Base-by-base conservation (phyloP, 768 basidiomycete genomes). In the Podaxis pistillaris region DNA sequence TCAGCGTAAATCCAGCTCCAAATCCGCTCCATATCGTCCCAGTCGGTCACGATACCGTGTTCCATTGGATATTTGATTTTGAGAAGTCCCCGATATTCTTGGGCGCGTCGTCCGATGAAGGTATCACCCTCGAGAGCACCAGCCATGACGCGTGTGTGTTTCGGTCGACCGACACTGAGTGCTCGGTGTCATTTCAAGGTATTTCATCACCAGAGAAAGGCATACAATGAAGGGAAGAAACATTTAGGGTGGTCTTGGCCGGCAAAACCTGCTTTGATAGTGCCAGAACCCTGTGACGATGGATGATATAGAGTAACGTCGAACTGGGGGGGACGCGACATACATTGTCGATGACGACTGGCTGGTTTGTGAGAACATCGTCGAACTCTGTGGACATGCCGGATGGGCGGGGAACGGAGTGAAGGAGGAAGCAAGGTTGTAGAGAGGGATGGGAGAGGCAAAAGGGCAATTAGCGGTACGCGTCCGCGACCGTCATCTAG, bases 21-120 rank as follows among this genome's bases (percentile, higher is more conserved):
- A 83, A 99, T 98, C 64, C 93, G 87, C 74, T 99, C 97, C 97
- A 99, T 99, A 72, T 99, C 97, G 72, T 99, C 97, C 96, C 97
- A 99, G 79, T 99, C 94, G 40, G 93, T 96, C 8, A 99, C 97
- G 63, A 99, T 95, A 12, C 97, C 97, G 74, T 98, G 97, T 73
- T 96, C 94, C 89, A 99, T 98, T 28, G 97, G 97, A 72, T 98
- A 99, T 75, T 96, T 96, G 69, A 98, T 96, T 83, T 96, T 96
- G 68, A 99, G 81, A 67, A 99, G 80, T 9, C 97, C 97, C 58
- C 97, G 83, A 67, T 94, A 91, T 70, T 98, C 97, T 76, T 99
- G 96, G 17, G 97, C 97, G 67, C 89, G 87, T 69, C 91, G 83
- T 2, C 97, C 97, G 62, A 99, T 98, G 76, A 98, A 99, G 51